phyloP scores from a whole-genome alignment of 192 early-diverging fungal genomes.

The Entomortierella chlamydospora region DNA sequence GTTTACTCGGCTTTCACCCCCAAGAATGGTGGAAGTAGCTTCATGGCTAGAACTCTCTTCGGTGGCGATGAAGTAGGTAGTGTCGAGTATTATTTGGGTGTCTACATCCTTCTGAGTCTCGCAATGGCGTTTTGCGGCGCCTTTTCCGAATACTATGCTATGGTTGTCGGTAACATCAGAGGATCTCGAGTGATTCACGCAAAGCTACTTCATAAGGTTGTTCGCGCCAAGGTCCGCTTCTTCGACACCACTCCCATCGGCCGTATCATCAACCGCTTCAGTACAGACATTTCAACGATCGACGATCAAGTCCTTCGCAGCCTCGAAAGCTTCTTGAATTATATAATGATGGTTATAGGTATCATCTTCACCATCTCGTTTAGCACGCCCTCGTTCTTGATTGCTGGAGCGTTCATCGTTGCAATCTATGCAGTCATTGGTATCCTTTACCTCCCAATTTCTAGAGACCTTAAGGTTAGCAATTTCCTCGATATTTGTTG shows the following conservation, averaged over 20 bases:
- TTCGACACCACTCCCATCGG: slow-evolving; percentile 93
- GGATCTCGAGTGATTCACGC: slow-evolving; percentile 70
- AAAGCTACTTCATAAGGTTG: slow-evolving; percentile 63
- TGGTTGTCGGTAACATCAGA: slow-evolving; percentile 54
- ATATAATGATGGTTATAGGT: slow-evolving; percentile 58
- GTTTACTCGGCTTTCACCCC: slow-evolving; percentile 26
- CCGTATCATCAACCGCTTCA: slow-evolving; percentile 84
- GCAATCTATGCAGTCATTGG: slow-evolving; percentile 70
- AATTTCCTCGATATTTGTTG: too few relatives aligned
- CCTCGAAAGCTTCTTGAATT: slow-evolving; percentile 58
- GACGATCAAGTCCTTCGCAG: slow-evolving; percentile 69
- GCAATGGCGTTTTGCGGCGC: slow-evolving; percentile 36
- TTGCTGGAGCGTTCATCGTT: slow-evolving; percentile 68
- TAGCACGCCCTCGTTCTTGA: slow-evolving; percentile 79
- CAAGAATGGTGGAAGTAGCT: not conserved
- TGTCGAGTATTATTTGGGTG: slow-evolving; percentile 68
- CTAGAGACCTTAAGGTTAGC: slow-evolving; percentile 73
- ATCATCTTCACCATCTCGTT: slow-evolving; percentile 70
- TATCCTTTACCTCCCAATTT: slow-evolving; percentile 75
- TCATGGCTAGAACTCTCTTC: slow-evolving; percentile 14
- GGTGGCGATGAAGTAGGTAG: slow-evolving; percentile 17
- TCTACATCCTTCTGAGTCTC: slow-evolving; percentile 70
- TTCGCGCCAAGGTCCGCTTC: slow-evolving; percentile 82
- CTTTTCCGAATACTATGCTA: slow-evolving; percentile 45
- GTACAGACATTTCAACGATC: slow-evolving; percentile 85